Evolutionary conservation across 2,329 filamentous ascomycete species (phyloP).

Genomic region (Plenodomus biglobosus): DNA sequence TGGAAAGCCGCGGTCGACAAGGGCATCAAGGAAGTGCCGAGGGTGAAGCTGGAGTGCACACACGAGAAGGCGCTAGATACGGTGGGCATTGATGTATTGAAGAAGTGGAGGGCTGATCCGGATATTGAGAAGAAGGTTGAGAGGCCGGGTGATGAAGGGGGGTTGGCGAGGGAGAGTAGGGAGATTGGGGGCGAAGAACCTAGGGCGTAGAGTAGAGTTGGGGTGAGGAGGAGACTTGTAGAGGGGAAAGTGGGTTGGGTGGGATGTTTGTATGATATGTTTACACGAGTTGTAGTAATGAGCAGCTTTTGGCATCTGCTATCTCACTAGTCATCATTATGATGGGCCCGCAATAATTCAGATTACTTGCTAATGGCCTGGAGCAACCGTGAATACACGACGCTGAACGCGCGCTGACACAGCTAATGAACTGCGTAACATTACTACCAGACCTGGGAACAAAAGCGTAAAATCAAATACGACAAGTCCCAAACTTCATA

Average conservation of each 20-base stretch:
- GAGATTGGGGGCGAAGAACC: slow-evolving; percentile 33
- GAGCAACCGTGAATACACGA: too few relatives aligned
- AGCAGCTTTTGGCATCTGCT: too few relatives aligned
- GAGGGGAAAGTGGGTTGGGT: too few relatives aligned
- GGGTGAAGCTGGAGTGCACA: slow-evolving; percentile 54
- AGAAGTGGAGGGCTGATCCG: slow-evolving; percentile 49
- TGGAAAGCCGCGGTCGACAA: slow-evolving; percentile 53
- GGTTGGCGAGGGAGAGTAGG: slow-evolving; percentile 17
- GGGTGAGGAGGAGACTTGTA: background rate
- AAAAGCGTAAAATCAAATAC: too few relatives aligned
- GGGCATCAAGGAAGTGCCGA: slow-evolving; percentile 32
- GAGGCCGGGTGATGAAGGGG: slow-evolving; percentile 9
- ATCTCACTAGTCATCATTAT: background rate
- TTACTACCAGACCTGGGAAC: too few relatives aligned
- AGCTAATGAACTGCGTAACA: too few relatives aligned
- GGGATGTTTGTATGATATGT: background rate
- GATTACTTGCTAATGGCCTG: too few relatives aligned
- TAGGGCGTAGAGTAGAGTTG: slow-evolving; percentile 13
- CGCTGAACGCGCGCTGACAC: too few relatives aligned
- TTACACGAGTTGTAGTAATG: too few relatives aligned
- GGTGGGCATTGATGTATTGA: slow-evolving; percentile 51
- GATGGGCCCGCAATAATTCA: too few relatives aligned
- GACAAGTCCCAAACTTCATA: background rate
- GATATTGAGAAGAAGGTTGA: slow-evolving; percentile 23
- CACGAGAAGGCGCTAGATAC: slow-evolving; percentile 53